These are phyloP conservation scores for Stagonosporopsis rhizophila DNA, from an alignment of 2,329 filamentous ascomycete species.

Conservation along the genomic window DNA sequence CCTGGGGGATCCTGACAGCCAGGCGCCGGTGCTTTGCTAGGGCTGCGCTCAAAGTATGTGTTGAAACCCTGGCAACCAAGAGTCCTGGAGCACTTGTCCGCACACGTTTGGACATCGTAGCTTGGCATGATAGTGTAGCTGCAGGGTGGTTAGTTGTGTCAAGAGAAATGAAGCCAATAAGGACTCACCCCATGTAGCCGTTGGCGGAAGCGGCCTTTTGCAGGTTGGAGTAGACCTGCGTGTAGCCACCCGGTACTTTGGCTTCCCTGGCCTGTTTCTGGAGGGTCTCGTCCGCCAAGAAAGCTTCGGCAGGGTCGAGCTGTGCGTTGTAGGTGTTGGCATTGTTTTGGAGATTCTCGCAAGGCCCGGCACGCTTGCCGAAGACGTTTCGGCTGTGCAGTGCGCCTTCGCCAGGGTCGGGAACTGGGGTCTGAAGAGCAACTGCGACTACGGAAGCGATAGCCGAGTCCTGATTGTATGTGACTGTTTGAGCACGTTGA, in stretches of 20 bases:
- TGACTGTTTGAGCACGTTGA: constrained; percentile 1
- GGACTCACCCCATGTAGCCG: constrained; percentile 4
- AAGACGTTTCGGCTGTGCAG: background rate
- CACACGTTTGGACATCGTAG: constrained; percentile 3
- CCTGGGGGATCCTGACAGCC: background rate
- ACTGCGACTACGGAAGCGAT: constrained; percentile 1
- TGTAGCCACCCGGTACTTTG: background rate
- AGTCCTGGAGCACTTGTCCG: background rate
- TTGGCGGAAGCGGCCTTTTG: background rate
- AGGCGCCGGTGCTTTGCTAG: background rate
- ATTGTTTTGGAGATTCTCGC: background rate
- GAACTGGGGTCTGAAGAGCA: background rate
- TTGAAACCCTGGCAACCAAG: constrained; percentile 2
- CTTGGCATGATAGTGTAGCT: constrained; percentile 1
- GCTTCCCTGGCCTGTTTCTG: background rate
- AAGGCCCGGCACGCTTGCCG: background rate
- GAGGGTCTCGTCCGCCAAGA: background rate
- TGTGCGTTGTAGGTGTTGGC: constrained; percentile 2
- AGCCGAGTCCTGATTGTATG: constrained; percentile 1
- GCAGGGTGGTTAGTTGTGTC: background rate
- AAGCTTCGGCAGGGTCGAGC: background rate
- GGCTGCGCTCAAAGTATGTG: constrained; percentile 9
- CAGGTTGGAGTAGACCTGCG: background rate
- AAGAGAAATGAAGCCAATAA: no score
- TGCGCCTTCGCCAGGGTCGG: background rate